phyloP scores from a whole-genome alignment of 2,329 filamentous ascomycete genomes.

The Leptographium wingfieldii region DNA sequence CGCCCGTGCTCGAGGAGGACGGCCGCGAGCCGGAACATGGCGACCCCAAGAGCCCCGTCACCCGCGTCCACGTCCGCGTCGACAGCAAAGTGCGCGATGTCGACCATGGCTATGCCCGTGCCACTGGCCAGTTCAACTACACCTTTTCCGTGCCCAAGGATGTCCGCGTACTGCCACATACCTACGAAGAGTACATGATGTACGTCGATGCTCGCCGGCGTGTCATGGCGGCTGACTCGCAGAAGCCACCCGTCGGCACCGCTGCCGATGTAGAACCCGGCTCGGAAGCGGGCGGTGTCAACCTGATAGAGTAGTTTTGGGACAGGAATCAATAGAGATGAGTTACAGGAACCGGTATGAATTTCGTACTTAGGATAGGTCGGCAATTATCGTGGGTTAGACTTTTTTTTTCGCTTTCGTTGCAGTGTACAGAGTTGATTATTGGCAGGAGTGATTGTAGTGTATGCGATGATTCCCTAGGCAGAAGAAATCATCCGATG shows the following conservation, averaged over 20 bases:
- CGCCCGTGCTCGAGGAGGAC: conserved; percentile 29
- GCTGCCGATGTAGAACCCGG: not conserved
- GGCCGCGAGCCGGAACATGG: conserved; percentile 30
- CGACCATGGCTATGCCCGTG: conserved; percentile 45
- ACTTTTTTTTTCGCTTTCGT: no score
- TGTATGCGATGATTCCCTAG: no score
- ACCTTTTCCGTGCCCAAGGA: conserved; percentile 33
- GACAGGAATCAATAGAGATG: no score
- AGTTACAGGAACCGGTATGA: no score
- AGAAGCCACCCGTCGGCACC: conserved; percentile 15
- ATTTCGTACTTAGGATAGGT: no score
- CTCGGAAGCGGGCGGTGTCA: conserved; percentile 1
- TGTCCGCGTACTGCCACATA: conserved; percentile 24
- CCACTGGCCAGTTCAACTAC: conserved; percentile 66
- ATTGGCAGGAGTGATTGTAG: no score
- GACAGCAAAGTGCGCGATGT: conserved; percentile 61
- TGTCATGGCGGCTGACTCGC: conserved; percentile 14
- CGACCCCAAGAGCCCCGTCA: conserved; percentile 18
- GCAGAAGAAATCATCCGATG: no score
- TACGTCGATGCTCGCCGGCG: conserved; percentile 30
- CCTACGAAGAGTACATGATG: conserved; percentile 30
- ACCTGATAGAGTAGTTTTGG: conserved; percentile 9
- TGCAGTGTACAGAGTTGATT: no score
- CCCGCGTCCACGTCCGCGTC: conserved; percentile 55
- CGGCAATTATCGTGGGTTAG: no score